Evolutionary conservation across 495 filamentous ascomycete genomes (phyloP), one percentile per base, ranked within the genome.

Genomic region (Xylaria castorea): DNA sequence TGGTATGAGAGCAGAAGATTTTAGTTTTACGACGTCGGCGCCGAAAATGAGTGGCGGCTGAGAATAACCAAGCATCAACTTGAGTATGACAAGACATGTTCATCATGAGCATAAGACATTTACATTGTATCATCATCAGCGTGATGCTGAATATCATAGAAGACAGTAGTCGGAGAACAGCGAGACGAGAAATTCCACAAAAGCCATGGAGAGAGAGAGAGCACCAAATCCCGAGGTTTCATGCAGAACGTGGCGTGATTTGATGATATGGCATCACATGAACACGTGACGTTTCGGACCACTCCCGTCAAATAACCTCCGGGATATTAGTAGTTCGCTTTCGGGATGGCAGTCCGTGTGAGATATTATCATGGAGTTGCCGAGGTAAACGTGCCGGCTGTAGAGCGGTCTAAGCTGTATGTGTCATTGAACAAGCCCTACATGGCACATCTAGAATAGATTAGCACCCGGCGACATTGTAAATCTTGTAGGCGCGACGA

Each of bases 211-310:
- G 30, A 14, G n/a, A 42, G 38, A 12, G 12, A 42, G 22, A 48
- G 50, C 3, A 27, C n/a, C 46, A 27, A 7, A 32, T 42, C 36
- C 30, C 40, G 27, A 38, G 30, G 30, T 46, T 70, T 50, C 27
- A 53, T 30, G 42, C 38, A 22, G 14, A 62, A 62, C 42, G 22
- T 38, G 57, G 42, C 20, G 27, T 46, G 18, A 40, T 51, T 57
- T 30, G 27, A 66, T 66, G 50, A 61, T 25, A 53, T 42, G 22
- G 57, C 22, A 58, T 50, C 68, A 70, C 55, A 62, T 51, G 18
- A 20, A 50, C 55, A 62, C 51, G 68, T 61, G 55, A 46, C 44
- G 20, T 30, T 22, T 62, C 18, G 46, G 32, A 27, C 34, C 22
- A 22, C 48, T 57, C 44, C 48, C 42, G 14, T 55, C 30, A 22